These are phyloP conservation scores for Neocucurbitaria cava DNA, from an alignment of 2,329 filamentous ascomycete species.

Conservation along the genomic window DNA sequence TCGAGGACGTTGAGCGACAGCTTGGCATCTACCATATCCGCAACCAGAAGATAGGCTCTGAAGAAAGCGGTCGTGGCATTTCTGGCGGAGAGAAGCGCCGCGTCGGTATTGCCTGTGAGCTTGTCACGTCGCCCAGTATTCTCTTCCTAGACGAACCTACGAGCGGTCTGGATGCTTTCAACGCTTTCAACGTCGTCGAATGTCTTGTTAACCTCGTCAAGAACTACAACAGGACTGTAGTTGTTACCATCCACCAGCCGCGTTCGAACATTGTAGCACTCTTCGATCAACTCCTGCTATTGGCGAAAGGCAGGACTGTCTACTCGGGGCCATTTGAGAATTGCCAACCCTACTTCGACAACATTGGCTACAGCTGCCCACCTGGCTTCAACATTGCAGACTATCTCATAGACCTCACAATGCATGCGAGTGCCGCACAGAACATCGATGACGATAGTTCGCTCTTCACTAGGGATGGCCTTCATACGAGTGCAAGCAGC, in stretches of 20 bases:
- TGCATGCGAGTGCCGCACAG: conserved; percentile 78
- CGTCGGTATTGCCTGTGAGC: conserved; percentile 95
- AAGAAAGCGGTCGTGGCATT: conserved; percentile 93
- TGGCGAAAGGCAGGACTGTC: conserved; percentile 87
- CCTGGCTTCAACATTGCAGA: conserved; percentile 99
- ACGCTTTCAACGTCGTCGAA: conserved; percentile 97
- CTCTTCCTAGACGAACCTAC: conserved; percentile 97
- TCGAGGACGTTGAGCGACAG: conserved; percentile 92
- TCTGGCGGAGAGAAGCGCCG: conserved; percentile 96
- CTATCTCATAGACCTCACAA: conserved; percentile 95
- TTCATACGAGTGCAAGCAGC: conserved; percentile 81
- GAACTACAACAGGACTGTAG: conserved; percentile 94
- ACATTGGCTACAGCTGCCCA: conserved; percentile 89
- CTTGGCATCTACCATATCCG: conserved; percentile 94
- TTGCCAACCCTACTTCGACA: conserved; percentile 92
- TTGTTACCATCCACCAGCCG: conserved; percentile 98
- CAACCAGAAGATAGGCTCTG: conserved; percentile 93
- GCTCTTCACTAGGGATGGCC: conserved; percentile 66
- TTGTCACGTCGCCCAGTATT: conserved; percentile 96
- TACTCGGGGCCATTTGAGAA: conserved; percentile 90
- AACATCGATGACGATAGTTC: conserved; percentile 64
- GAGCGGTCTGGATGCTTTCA: conserved; percentile 93
- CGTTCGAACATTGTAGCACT: conserved; percentile 97
- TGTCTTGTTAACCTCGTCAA: conserved; percentile 94
- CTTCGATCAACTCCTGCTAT: conserved; percentile 90